Evolutionary conservation across 129 eudicot genomes (phyloP), one percentile per base, ranked within the genome.

Genomic region (Helianthus annuus): DNA sequence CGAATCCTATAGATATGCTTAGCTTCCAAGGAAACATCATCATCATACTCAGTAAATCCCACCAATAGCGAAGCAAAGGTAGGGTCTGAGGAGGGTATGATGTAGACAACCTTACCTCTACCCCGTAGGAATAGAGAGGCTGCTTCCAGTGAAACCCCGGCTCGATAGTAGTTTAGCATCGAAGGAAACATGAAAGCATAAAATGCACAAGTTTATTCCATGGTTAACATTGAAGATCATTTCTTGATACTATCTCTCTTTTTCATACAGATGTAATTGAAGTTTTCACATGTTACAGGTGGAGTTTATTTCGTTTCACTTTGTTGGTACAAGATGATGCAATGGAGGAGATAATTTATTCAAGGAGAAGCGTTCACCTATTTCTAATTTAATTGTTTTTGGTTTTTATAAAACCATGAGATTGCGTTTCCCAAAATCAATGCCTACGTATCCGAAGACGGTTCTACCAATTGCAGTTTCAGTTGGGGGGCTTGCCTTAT

Each of bases 401-500:
- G 36, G 36, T 60, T 63, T 39, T 19, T 24, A 12, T 61, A 46
- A n/a, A 70, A 80, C 67, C 73, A 87, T 87, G 96, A 69, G 15
- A 67, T 61, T 66, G 39, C 75, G 70, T 58, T 73, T 81, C 52
- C 76, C 64, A 68, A 72, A 80, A 16, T 53, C 70, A 15, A 44
- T 22, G 70, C 51, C 79, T 52, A 71, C 87, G 29, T 88, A 91
- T 74, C 97, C 93, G 3, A 91, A 81, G 73, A 64, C 80, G 3
- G 80, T 95, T 72, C 63, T 77, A 42, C 83, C 88, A 4, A 81
- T 88, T 78, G 82, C 83, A 42, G 83, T 82, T 56, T 81, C 94
- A 15, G 89, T 85, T 14, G 93, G 87, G 71, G 86, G 92, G 48
- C 84, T 95, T 62, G 89, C 96, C 5, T n/a, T 88, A 45, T 84